Evolutionary conservation across 2,329 filamentous ascomycete genomes (phyloP).

Genomic region (Purpureocillium takamizusanense): DNA sequence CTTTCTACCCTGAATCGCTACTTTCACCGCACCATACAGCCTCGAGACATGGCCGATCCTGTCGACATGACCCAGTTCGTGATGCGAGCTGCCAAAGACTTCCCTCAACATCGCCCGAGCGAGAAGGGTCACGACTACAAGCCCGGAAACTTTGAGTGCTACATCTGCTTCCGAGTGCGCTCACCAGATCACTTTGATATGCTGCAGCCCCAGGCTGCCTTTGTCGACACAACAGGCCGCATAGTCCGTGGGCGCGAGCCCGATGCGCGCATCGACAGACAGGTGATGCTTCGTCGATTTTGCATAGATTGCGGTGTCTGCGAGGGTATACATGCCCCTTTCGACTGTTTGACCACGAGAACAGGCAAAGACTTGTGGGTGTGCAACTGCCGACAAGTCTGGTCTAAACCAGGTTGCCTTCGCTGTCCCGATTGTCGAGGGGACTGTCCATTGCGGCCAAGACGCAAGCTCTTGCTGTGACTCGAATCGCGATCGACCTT

Average conservation of each 20-base stretch:
- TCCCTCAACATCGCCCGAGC: conserved; percentile 28
- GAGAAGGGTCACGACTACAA: conserved; percentile 26
- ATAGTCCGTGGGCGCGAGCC: conserved; percentile 20
- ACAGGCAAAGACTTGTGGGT: conserved; percentile 29
- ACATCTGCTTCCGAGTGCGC: conserved; percentile 31
- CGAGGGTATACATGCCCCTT: conserved; percentile 25
- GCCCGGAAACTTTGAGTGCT: conserved; percentile 32
- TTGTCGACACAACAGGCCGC: conserved; percentile 20
- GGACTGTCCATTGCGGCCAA: conserved; percentile 25
- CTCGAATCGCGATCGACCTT: background rate
- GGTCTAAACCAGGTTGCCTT: conserved; percentile 24
- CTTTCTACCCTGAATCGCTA: conserved; percentile 26
- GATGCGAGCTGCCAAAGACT: conserved; percentile 31
- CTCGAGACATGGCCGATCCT: conserved; percentile 22
- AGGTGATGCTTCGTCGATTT: conserved; percentile 26
- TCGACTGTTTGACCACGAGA: conserved; percentile 27
- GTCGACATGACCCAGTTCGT: conserved; percentile 29
- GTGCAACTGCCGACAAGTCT: conserved; percentile 26
- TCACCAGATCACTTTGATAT: conserved; percentile 28
- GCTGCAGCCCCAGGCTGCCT: conserved; percentile 22
- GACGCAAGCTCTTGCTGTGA: conserved; percentile 17
- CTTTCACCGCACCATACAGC: conserved; percentile 23
- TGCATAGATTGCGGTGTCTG: conserved; percentile 32
- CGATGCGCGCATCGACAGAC: conserved; percentile 14
- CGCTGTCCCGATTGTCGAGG: conserved; percentile 24